A percentile compares a stretch with the other conserved stretches of the same genome.
Conservation (phyloP, 78 protist species). For the Dictyostelium citrinum region DNA sequence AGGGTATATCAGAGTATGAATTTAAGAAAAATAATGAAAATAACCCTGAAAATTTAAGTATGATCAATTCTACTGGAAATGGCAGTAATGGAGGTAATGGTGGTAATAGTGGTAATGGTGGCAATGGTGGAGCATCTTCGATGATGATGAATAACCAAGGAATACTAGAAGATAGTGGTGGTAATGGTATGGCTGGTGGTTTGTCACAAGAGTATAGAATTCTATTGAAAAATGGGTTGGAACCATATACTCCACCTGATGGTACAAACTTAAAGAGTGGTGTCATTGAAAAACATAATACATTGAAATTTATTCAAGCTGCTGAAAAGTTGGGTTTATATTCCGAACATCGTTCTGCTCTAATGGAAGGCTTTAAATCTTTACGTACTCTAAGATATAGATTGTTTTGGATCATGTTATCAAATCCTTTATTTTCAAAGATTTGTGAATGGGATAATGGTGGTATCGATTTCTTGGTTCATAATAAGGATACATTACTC, state of each 20-base stretch:
- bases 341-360: slow-evolving; percentile 29
- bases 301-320: slow-evolving; percentile 37
- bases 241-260: slow-evolving; percentile 50
- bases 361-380: slow-evolving; percentile 62
- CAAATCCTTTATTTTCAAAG: slow-evolving; percentile 26
- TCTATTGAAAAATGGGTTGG: slow-evolving; percentile 35
- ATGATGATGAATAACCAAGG: background rate
- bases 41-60: background rate
- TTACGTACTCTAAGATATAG: slow-evolving; percentile 63
- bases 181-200: background rate
- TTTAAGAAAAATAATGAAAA: slow-evolving; percentile 15
- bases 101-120: background rate
- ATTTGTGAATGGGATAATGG: slow-evolving; percentile 69
- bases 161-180: background rate
- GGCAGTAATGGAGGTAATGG: background rate
- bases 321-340: slow-evolving; percentile 74
- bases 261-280: background rate
- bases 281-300: slow-evolving; percentile 57
- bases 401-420: slow-evolving; percentile 65
- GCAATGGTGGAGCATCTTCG: background rate
- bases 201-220: slow-evolving; percentile 5
- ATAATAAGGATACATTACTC: slow-evolving; percentile 2
- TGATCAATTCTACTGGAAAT: background rate
- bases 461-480: slow-evolving; percentile 44
- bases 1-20: slow-evolving; percentile 14